These are phyloP conservation scores for Areca catechu DNA, from an alignment of 176 grass and related monocot genomes.

Conservation along the genomic window DNA sequence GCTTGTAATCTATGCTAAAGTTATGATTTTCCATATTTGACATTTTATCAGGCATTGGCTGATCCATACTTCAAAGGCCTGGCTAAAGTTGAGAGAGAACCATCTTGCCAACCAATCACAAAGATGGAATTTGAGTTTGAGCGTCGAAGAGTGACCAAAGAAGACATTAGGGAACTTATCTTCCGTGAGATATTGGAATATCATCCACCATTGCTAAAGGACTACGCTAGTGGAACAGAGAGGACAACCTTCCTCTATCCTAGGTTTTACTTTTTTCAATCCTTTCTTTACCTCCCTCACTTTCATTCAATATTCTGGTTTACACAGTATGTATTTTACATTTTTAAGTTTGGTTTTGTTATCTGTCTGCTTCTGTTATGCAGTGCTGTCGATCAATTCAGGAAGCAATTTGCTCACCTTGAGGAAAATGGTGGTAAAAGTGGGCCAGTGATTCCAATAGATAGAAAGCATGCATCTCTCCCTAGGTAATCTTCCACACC, in stretches of 20 bases:
- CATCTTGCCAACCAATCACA: constrained; percentile 74
- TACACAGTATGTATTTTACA: neutral
- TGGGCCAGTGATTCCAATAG: constrained; percentile 22
- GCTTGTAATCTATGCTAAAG: too few species aligned
- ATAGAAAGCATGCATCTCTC: constrained; percentile 95
- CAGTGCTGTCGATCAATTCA: constrained; percentile 92
- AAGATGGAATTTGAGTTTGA: constrained; percentile 99
- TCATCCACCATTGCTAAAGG: constrained; percentile 75
- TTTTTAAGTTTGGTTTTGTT: neutral
- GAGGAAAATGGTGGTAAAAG: constrained; percentile 81
- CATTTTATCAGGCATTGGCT: constrained; percentile 51
- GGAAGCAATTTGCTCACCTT: constrained; percentile 80
- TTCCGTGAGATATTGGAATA: constrained; percentile 91
- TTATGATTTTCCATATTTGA: neutral
- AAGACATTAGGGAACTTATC: constrained; percentile 87
- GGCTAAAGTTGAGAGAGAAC: constrained; percentile 73
- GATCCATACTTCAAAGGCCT: constrained; percentile 90
- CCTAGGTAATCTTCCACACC: constrained; percentile 46
- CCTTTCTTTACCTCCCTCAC: neutral
- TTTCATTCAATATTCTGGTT: constrained; percentile 19
- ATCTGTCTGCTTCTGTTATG: constrained; percentile 5
- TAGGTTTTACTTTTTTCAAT: constrained; percentile 35
- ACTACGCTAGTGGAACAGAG: constrained; percentile 50
- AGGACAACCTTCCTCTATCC: constrained; percentile 72
- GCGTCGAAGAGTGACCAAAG: constrained; percentile 67